phyloP scores from a whole-genome alignment of 148 eudicot species.

The Rhododendron ferrugineum region DNA sequence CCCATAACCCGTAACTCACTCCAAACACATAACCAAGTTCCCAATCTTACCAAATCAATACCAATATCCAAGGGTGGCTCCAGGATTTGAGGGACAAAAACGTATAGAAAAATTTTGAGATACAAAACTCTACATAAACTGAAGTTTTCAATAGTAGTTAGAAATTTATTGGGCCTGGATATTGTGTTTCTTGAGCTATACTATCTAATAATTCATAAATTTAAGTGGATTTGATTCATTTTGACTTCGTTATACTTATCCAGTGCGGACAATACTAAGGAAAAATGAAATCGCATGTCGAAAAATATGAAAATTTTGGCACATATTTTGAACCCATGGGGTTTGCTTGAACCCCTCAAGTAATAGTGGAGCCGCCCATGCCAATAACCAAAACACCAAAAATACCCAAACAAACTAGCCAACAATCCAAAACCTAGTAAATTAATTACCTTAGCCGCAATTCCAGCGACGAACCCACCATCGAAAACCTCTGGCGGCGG shows the following conservation, averaged over 20 bases:
- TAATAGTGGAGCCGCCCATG: not conserved
- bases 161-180: not conserved
- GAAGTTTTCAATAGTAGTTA: not conserved
- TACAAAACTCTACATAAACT: not conserved
- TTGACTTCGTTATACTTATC: not conserved
- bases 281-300: no score
- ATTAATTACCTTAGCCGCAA: constrained; percentile 27
- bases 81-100: not conserved
- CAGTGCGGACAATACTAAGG: no score
- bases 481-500: constrained; percentile 20
- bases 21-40: not conserved
- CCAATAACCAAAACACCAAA: not conserved
- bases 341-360: no score
- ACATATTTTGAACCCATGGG: no score
- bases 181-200: not conserved
- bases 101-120: no score
- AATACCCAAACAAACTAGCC: not conserved
- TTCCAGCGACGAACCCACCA: constrained; percentile 10
- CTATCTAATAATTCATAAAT: not conserved
- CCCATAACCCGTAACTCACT: not conserved
- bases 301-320: no score
- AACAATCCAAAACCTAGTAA: not conserved
- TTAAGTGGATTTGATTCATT: not conserved
- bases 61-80: not conserved
- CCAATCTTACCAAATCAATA: not conserved